Evolutionary conservation across 2,329 filamentous ascomycete species (phyloP).

Genomic region (Boeremia lycopersici): DNA sequence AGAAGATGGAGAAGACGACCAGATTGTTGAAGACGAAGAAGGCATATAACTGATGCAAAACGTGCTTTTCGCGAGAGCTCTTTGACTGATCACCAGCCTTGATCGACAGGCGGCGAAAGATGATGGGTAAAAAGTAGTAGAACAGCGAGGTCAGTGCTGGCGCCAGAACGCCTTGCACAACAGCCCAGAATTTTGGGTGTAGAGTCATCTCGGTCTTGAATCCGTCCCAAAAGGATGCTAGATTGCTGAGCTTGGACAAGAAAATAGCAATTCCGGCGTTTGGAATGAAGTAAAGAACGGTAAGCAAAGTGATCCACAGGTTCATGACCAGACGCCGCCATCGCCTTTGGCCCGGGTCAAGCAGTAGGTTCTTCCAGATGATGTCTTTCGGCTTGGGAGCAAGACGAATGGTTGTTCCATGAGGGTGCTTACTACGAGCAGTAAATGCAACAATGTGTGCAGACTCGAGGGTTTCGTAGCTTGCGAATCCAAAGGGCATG

Average conservation of each 20-base stretch:
- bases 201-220: constrained; percentile 70
- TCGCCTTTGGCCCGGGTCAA: constrained; percentile 70
- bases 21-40: constrained; percentile 99
- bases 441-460: constrained; percentile 87
- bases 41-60: constrained; percentile 85
- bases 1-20: constrained; percentile 91
- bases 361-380: constrained; percentile 91
- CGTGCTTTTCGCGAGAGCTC: constrained; percentile 88
- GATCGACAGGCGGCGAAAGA: constrained; percentile 86
- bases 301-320: constrained; percentile 81
- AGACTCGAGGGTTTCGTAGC: constrained; percentile 85
- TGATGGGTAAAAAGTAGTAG: constrained; percentile 85
- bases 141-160: constrained; percentile 86
- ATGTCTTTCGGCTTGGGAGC: constrained; percentile 89
- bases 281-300: constrained; percentile 84
- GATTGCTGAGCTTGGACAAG: constrained; percentile 80
- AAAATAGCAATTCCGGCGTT: constrained; percentile 97
- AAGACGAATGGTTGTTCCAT: constrained; percentile 76
- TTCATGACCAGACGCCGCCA: constrained; percentile 80
- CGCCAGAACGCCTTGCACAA: constrained; percentile 89
- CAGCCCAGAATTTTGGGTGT: constrained; percentile 75
- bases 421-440: constrained; percentile 78
- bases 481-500: constrained; percentile 92
- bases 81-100: constrained; percentile 89
- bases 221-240: constrained; percentile 77